Evolutionary conservation across 768 basidiomycete genomes (phyloP), one percentile per base, ranked within the genome.

Genomic region (Suillus decipiens): DNA sequence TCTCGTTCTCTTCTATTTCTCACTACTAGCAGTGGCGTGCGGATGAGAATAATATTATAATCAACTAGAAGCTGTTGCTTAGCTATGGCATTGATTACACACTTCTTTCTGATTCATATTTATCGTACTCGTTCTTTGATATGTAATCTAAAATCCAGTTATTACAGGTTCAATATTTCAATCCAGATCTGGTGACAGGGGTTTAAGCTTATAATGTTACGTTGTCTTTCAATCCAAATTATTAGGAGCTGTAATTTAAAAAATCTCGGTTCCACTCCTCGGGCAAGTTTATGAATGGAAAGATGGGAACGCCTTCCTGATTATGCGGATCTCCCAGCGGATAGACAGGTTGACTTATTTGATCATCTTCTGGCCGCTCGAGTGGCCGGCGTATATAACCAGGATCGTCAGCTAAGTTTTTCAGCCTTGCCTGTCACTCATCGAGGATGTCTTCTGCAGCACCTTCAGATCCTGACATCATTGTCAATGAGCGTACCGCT

Each of bases 11-110:
- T 57, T 57, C 37, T 56, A 56, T 41, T 34, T 53, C 55, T 57
- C 37, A 41, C 24, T 19, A 17, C n/a, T n/a, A n/a, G 56, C 31
- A 9, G 60, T 60, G n/a, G 37, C 5, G 37, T 51, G 12, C 41
- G 42, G 74, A 74, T 75, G 73, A 57, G 37, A 75, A 22, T 51
- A 34, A 60, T 10, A 41, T 62, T 28, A 80, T 77, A 77, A 83
- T 72, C 88, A 89, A 90, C 89, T 91, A 91, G 89, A 91, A 89
- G 89, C 89, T 91, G 89, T 91, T 91, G 75, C 85, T 89, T 86
- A 91, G 86, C 85, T 81, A 80, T 71, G 82, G 86, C 87, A 61
- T 81, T 84, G 89, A 89, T 86, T 84, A 74, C 64, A 76, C 71
- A 48, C 64, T 45, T 62, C 5, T 54, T 65, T 66, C 81, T 83